A percentile compares a stretch with the other conserved stretches of the same genome.
Evolutionary conservation across 352 stramenopile genomes (phyloP).

Genomic region (Phytophthora pini): DNA sequence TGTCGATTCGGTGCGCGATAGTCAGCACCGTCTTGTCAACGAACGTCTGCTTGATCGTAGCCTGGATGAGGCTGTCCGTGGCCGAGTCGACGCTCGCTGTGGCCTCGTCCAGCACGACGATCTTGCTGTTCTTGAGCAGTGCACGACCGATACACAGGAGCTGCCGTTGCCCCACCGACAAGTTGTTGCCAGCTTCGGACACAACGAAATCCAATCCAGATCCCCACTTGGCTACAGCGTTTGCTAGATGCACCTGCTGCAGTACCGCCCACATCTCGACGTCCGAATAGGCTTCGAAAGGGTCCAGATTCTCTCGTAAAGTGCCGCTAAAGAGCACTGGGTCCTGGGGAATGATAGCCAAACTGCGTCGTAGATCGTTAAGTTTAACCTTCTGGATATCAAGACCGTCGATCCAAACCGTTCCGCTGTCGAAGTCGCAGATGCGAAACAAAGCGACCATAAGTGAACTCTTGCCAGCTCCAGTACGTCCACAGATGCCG

Average conservation of each 20-base stretch:
- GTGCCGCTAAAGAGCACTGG: constrained; percentile 92
- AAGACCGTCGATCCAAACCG: constrained; percentile 87
- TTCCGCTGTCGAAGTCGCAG: constrained; percentile 58
- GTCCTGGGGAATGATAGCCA: constrained; percentile 76
- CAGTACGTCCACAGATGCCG: constrained; percentile 62
- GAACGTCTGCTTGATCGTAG: constrained; percentile 91
- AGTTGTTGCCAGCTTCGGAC: constrained; percentile 92
- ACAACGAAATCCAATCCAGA: constrained; percentile 83
- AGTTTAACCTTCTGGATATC: constrained; percentile 61
- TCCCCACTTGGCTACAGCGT: constrained; percentile 65
- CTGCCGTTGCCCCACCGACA: constrained; percentile 94
- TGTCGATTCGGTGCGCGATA: constrained; percentile 55
- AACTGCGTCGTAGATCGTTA: constrained; percentile 36
- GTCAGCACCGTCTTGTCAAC: constrained; percentile 89
- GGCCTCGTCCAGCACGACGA: constrained; percentile 95
- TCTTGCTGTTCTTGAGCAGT: constrained; percentile 89
- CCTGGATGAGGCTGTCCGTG: constrained; percentile 62
- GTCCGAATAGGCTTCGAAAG: constrained; percentile 83
- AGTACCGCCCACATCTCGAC: constrained; percentile 64
- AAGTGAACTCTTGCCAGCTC: constrained; percentile 54
- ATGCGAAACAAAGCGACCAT: constrained; percentile 58
- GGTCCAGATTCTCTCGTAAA: constrained; percentile 93
- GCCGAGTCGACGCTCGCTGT: constrained; percentile 89
- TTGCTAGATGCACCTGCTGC: constrained; percentile 58
- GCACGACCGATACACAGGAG: constrained; percentile 91